Evolutionary conservation across 768 basidiomycete genomes (phyloP).

Genomic region (Pleurotus sapidus): DNA sequence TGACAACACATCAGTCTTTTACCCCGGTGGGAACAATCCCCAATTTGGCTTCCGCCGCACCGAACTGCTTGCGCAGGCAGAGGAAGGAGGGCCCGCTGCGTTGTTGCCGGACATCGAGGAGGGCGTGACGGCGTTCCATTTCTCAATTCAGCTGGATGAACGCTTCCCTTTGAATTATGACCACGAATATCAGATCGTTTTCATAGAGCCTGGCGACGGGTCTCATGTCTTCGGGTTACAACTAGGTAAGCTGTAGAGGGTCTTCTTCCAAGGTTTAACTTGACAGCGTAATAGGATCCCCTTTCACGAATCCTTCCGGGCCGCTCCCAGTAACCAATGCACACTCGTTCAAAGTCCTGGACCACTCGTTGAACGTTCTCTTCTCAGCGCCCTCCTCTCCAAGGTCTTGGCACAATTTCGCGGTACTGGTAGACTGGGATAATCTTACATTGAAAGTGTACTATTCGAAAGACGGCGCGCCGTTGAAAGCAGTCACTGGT

Average conservation of each 20-base stretch:
- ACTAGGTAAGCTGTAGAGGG: conserved; percentile 35
- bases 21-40: conserved; percentile 43
- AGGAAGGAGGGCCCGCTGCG: conserved; percentile 30
- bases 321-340: conserved; percentile 38
- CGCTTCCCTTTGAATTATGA: conserved; percentile 43
- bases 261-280: background rate
- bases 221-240: conserved; percentile 60
- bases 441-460: conserved; percentile 45
- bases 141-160: conserved; percentile 41
- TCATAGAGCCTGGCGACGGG: conserved; percentile 60
- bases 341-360: conserved; percentile 50
- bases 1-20: conserved; percentile 56
- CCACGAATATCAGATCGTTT: conserved; percentile 64
- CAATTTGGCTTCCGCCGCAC: conserved; percentile 59
- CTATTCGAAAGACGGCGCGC: conserved; percentile 41
- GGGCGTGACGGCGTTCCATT: conserved; percentile 46
- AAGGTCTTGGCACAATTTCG: conserved; percentile 58
- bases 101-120: conserved; percentile 39
- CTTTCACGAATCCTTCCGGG: conserved; percentile 52
- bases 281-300: conserved; percentile 38
- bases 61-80: conserved; percentile 50
- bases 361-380: conserved; percentile 50
- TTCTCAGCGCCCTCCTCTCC: conserved; percentile 44
- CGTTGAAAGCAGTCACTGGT: conserved; percentile 40
- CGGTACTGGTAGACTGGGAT: conserved; percentile 54